Conservation (phyloP, 2,329 filamentous ascomycete species). For the Fusarium phyllophilum region DNA sequence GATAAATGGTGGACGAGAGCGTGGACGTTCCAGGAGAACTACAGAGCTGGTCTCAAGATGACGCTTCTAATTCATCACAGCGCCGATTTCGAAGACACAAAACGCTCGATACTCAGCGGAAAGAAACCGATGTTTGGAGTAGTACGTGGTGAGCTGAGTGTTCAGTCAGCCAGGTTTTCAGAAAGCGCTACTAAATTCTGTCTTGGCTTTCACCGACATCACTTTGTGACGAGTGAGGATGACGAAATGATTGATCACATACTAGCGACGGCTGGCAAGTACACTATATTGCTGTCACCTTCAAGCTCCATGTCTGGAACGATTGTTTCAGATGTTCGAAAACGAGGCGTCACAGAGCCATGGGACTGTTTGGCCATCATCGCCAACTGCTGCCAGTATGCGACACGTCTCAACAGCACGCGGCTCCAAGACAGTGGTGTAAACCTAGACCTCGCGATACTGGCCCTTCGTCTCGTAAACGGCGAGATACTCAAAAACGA, state of each 20-base stretch:
- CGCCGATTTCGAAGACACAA: conserved; percentile 28
- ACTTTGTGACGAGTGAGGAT: neutral
- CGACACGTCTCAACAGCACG: conserved; percentile 35
- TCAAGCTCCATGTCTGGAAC: conserved; percentile 42
- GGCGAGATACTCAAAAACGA: conserved; percentile 50
- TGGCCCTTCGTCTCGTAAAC: conserved; percentile 46
- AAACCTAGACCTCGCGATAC: conserved; percentile 43
- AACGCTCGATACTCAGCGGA: conserved; percentile 17
- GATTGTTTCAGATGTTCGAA: conserved; percentile 41
- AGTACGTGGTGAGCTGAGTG: conserved; percentile 41
- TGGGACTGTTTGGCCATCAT: conserved; percentile 47
- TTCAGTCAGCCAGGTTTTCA: conserved; percentile 36
- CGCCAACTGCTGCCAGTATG: conserved; percentile 49
- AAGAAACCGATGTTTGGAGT: conserved; percentile 12
- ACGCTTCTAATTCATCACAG: conserved; percentile 43
- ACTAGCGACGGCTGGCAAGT: conserved; percentile 41
- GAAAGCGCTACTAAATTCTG: conserved; percentile 42
- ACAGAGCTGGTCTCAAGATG: conserved; percentile 44
- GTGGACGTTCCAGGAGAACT: conserved; percentile 51
- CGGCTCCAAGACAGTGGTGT: conserved; percentile 11
- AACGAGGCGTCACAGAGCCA: conserved; percentile 25
- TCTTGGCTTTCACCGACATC: conserved; percentile 23
- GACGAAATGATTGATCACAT: conserved; percentile 15
- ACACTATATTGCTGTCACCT: conserved; percentile 33
- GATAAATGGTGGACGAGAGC: conserved; percentile 47